phyloP scores from a whole-genome alignment of 495 filamentous ascomycete species.

The Neurospora africana region DNA sequence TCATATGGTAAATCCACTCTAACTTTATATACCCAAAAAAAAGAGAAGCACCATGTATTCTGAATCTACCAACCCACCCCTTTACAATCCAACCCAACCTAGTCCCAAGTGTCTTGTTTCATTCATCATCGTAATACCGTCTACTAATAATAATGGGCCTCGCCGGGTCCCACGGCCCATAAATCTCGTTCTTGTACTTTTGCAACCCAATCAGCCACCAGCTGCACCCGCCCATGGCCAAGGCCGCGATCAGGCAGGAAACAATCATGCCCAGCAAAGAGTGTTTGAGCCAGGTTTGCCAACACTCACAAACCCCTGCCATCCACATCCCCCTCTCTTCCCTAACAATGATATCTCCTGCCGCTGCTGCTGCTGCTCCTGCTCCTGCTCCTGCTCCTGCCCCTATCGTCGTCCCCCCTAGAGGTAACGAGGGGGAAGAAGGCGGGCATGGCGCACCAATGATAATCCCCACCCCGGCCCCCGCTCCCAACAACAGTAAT shows the following conservation, averaged over 20 bases:
- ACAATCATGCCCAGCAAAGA: conserved; percentile 67
- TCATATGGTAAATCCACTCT: not conserved
- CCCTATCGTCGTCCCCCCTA: too few species aligned
- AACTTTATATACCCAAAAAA: not conserved
- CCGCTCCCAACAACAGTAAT: conserved; percentile 67
- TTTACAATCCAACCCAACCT: not conserved
- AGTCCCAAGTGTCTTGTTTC: not conserved
- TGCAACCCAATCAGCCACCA: conserved; percentile 98
- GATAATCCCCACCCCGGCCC: conserved; percentile 66
- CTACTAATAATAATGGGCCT: conserved; percentile 62
- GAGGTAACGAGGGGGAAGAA: too few species aligned
- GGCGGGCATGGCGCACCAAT: conserved; percentile 22
- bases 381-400: too few species aligned
- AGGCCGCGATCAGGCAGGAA: conserved; percentile 47
- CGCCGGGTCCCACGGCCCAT: conserved; percentile 95
- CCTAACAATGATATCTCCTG: not conserved
- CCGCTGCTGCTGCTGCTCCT: too few species aligned
- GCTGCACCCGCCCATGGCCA: conserved; percentile 86
- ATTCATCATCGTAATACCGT: conserved; percentile 39
- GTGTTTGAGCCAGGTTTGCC: conserved; percentile 11
- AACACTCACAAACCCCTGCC: not conserved
- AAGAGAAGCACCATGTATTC: not conserved
- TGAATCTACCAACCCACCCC: not conserved
- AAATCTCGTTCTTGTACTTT: conserved; percentile 98
- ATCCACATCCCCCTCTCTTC: too few species aligned